phyloP scores from a whole-genome alignment of 169 alveolate species.

The Nephromyces sp. region DNA sequence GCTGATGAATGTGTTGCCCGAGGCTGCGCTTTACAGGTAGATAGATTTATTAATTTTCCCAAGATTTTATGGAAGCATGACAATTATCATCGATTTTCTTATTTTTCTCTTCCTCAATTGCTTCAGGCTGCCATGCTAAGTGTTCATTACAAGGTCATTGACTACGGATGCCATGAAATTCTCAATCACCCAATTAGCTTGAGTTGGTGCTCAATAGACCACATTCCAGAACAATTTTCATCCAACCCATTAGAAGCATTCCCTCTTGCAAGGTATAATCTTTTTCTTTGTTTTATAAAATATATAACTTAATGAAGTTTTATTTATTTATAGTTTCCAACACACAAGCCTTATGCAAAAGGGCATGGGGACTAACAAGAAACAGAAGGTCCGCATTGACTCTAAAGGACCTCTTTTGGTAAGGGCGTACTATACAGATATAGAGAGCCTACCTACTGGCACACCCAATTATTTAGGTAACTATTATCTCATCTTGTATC shows the following conservation, averaged over 20 bases:
- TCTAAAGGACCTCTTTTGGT: background rate
- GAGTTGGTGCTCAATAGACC: background rate
- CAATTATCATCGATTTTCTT: background rate
- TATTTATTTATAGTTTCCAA: background rate
- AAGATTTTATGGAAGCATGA: background rate
- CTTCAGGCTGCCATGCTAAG: background rate
- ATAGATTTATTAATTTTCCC: background rate
- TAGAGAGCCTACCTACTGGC: background rate
- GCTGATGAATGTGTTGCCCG: constrained; percentile 94
- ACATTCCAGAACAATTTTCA: background rate
- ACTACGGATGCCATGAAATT: background rate
- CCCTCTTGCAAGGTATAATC: too few relatives aligned
- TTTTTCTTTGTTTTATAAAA: too few relatives aligned
- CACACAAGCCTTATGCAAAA: background rate
- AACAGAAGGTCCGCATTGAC: background rate
- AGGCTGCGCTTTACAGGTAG: constrained; percentile 90
- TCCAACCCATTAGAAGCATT: background rate
- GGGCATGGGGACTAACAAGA: background rate
- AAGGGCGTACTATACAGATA: background rate
- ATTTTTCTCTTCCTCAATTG: background rate
- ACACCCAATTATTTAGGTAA: background rate
- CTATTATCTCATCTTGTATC: too few relatives aligned
- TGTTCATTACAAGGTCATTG: background rate
- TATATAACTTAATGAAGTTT: too few relatives aligned
- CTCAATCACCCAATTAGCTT: background rate